Evolutionary conservation across 306 rosid species (phyloP).

Genomic region (Acacia acuminata): DNA sequence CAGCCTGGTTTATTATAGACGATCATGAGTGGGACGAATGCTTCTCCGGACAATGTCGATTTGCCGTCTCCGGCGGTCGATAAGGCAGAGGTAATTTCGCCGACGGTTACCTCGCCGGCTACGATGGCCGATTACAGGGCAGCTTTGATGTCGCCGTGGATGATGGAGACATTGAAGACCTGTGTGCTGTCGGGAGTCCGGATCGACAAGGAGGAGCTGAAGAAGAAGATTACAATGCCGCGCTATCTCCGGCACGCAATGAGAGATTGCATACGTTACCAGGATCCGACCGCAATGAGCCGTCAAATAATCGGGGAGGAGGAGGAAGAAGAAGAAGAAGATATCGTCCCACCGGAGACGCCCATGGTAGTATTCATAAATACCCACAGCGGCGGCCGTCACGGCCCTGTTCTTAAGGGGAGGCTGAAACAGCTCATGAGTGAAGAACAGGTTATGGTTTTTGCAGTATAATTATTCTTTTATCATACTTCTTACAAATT

Average conservation of each 20-base stretch:
- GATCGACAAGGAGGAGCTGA: slow-evolving; percentile 78
- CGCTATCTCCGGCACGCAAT: slow-evolving; percentile 79
- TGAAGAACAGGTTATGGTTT: slow-evolving; percentile 75
- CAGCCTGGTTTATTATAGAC: not conserved
- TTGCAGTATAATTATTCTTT: not conserved
- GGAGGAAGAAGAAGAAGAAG: slow-evolving; percentile 33
- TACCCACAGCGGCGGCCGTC: slow-evolving; percentile 82
- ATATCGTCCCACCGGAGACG: slow-evolving; percentile 40
- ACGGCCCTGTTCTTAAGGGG: slow-evolving; percentile 80
- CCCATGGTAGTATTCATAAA: slow-evolving; percentile 92
- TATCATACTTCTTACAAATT: not conserved
- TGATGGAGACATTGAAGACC: slow-evolving; percentile 64
- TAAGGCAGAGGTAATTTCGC: slow-evolving; percentile 40
- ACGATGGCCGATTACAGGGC: slow-evolving; percentile 43
- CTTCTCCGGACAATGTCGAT: slow-evolving; percentile 29
- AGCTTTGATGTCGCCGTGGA: slow-evolving; percentile 50
- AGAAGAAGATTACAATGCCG: slow-evolving; percentile 72
- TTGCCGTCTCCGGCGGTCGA: slow-evolving; percentile 45
- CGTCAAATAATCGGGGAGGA: slow-evolving; percentile 31
- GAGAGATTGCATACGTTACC: slow-evolving; percentile 75
- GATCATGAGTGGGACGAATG: not conserved
- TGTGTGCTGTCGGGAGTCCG: slow-evolving; percentile 71
- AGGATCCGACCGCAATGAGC: slow-evolving; percentile 69
- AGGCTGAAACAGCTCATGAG: slow-evolving; percentile 76
- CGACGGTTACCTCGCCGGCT: slow-evolving; percentile 62